Evolutionary conservation across 805 yeast genomes (phyloP).

Genomic region (Ogataea degrootiae): DNA sequence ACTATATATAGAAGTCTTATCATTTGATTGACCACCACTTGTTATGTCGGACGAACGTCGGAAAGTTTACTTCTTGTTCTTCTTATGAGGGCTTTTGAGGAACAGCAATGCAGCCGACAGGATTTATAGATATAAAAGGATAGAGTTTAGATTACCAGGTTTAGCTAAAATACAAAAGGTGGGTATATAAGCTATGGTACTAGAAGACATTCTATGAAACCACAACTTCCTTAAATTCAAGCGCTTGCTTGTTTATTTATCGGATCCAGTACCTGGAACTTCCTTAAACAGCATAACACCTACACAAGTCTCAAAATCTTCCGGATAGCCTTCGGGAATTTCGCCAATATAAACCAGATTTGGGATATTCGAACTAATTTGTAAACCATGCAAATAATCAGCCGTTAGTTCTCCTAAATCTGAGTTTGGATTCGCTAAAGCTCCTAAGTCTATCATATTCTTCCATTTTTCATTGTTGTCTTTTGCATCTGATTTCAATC

Average conservation of each 20-base stretch:
- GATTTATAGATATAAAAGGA: no score
- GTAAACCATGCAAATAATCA: constrained; percentile 11
- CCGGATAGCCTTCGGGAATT: constrained; percentile 8
- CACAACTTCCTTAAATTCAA: no score
- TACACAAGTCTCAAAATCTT: constrained; percentile 13
- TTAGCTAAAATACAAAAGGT: not conserved
- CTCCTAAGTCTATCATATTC: constrained; percentile 8
- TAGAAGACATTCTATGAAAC: no score
- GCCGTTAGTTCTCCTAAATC: constrained; percentile 9
- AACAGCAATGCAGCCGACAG: no score
- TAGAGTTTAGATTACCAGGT: not conserved
- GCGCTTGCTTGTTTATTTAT: no score
- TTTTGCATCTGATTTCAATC: constrained; percentile 2
- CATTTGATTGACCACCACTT: no score
- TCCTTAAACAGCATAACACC: constrained; percentile 20
- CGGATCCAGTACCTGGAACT: not conserved
- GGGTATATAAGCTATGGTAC: no score
- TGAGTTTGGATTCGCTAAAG: constrained; percentile 4
- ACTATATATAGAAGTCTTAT: no score
- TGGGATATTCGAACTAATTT: constrained; percentile 22
- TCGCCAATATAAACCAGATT: constrained; percentile 15
- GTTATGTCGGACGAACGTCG: no score
- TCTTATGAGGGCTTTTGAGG: no score
- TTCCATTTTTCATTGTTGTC: constrained; percentile 21
- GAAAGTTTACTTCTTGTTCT: no score